A percentile compares a stretch with the other conserved stretches of the same genome.
Conservation (phyloP, 805 yeast genomes). For the Wickerhamiella siamensis region DNA sequence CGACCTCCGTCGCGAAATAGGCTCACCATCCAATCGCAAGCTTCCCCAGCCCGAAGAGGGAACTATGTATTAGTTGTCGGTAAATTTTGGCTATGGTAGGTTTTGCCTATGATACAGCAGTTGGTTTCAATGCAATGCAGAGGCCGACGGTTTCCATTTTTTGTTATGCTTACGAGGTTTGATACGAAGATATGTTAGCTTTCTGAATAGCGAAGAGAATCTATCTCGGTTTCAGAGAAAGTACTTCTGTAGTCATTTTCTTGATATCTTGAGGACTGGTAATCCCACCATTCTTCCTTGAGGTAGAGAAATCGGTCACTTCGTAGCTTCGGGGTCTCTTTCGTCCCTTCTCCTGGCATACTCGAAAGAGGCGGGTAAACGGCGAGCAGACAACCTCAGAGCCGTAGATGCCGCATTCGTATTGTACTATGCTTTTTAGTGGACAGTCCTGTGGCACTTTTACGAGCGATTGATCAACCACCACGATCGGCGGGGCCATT, state of each 20-base stretch:
- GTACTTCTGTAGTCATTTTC: background rate
- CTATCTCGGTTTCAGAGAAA: no score
- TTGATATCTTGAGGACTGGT: background rate
- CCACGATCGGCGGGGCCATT: constrained; percentile 3
- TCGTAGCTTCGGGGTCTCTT: background rate
- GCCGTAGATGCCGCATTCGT: constrained; percentile 17
- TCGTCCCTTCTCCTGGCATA: constrained; percentile 6
- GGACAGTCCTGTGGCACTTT: constrained; percentile 12
- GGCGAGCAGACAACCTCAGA: constrained; percentile 20
- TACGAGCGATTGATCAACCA: background rate
- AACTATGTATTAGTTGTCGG: constrained; percentile 32
- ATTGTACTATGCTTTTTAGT: constrained; percentile 18
- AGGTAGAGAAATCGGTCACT: background rate
- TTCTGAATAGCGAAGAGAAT: no score
- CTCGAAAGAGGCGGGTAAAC: constrained; percentile 18
- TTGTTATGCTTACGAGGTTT: no score
- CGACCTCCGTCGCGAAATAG: constrained; percentile 79
- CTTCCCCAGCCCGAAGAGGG: constrained; percentile 90
- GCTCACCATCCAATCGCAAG: constrained; percentile 64
- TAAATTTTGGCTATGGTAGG: background rate
- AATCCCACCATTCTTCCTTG: no score
- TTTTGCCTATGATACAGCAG: no score
- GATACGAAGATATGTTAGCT: no score
- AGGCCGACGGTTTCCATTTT: no score
- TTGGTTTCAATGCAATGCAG: no score